Base-by-base conservation (phyloP, 78 protist species). In the Dictyostelium purpureum region DNA sequence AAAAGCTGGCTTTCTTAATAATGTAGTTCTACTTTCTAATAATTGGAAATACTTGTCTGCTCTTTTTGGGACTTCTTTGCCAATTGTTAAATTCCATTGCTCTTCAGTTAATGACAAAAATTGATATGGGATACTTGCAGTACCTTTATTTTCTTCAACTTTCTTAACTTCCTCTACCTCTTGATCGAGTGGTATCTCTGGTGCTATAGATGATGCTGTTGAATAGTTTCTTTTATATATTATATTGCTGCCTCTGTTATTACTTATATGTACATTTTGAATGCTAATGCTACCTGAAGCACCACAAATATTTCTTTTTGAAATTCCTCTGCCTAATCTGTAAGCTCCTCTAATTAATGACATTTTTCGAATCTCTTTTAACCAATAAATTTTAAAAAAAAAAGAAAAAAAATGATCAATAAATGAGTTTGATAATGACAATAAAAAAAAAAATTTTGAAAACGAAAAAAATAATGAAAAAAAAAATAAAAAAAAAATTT, bases 1-100 rank as follows among this genome's bases (percentile, higher is more conserved):
- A 40, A 85, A 85, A 24, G 77, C 54, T 73, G 80, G 92, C 35
- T 85, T 56, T 74, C 92, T 70, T 52, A 85, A 73, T 45, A 85
- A 42, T 51, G 92, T 85, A 31, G 92, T 40, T 85, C 82, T 85
- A 31, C 65, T 70, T 21, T 61, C 59, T 19, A 24, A 42, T 54
- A 59, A 45, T 31, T 42, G 51, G 40, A 85, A 85, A 33, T 57
- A 79, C 45, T 65, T n/a, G 42, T 45, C 1, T 18, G 71, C 43
- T 2, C 24, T 56, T 69, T 35, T 35, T 21, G 33, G 9, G n/a
- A n/a, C 1, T 7, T 69, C 47, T 66, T 56, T 67, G 21, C 57
- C 92, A 51, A 42, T 73, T 45, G 61, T 49, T 18, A n/a, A 37
- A 42, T 45, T 49, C 92, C 92, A 85, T 73, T 85, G 92, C 10